These are phyloP conservation scores for Streptanthus diversifolius DNA, from an alignment of 345 rosid genomes.

Conservation along the genomic window DNA sequence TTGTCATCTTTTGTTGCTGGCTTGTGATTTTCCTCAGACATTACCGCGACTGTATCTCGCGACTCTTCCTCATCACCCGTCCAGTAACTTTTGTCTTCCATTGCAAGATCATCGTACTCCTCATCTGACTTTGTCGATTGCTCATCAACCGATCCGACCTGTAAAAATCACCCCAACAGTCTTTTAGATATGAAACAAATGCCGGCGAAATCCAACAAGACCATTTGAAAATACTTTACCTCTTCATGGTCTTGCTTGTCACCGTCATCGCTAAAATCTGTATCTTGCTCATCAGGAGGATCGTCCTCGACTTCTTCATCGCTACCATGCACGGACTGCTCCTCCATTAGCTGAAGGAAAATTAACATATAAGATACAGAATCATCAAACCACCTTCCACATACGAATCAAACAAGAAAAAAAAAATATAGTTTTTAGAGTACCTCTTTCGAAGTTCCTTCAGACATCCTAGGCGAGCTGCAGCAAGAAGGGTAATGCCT, in stretches of 20 bases:
- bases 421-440: background rate
- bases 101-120: conserved; percentile 94
- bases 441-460: conserved; percentile 94
- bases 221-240: conserved; percentile 36
- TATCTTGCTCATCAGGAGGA: conserved; percentile 74
- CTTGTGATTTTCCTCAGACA: conserved; percentile 18
- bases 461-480: conserved; percentile 89
- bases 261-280: conserved; percentile 64
- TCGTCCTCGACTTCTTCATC: conserved; percentile 87
- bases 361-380: background rate
- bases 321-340: conserved; percentile 85
- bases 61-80: conserved; percentile 56
- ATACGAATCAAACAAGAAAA: background rate
- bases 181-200: background rate
- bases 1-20: conserved; percentile 42
- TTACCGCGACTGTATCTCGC: conserved; percentile 30
- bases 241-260: conserved; percentile 62
- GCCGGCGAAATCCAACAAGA: background rate
- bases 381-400: background rate
- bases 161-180: background rate
- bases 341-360: conserved; percentile 71
- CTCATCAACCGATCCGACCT: conserved; percentile 99
- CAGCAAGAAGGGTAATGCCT: conserved; percentile 86
- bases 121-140: conserved; percentile 91
- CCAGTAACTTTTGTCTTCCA: conserved; percentile 80